These are phyloP conservation scores for Chlamydomonas sphaeroides DNA, from an alignment of 139 green algal genomes.

Conservation along the genomic window DNA sequence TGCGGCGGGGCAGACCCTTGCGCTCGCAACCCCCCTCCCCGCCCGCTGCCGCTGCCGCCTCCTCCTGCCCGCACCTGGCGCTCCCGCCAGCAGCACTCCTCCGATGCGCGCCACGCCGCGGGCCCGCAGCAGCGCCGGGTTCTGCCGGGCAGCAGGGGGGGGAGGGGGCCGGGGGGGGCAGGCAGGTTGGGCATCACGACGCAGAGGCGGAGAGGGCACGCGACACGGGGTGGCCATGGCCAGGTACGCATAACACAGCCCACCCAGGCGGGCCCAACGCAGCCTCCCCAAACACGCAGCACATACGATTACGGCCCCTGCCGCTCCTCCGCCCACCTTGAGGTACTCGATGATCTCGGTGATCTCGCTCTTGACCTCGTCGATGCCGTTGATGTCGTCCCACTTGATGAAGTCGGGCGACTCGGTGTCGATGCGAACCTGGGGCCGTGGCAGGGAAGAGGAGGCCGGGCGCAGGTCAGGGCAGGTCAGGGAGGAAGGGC, in stretches of 20 bases:
- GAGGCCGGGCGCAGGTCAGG: not conserved
- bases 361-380: constrained; percentile 69
- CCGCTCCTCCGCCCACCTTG: constrained; percentile 6
- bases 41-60: no score
- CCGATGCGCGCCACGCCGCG: constrained; percentile 62
- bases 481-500: no score
- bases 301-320: no score
- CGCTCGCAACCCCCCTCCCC: no score
- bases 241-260: no score
- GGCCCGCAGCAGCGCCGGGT: constrained; percentile 53
- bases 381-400: constrained; percentile 74
- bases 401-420: constrained; percentile 66
- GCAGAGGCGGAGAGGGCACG: no score
- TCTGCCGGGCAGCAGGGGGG: constrained; percentile 46
- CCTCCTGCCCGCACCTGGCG: no score
- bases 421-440: constrained; percentile 66
- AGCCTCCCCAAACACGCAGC: constrained; percentile 27
- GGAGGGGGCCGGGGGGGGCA: no score
- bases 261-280: not conserved
- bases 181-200: no score
- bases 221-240: no score
- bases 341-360: constrained; percentile 74
- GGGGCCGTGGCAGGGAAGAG: not conserved
- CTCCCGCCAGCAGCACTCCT: constrained; percentile 66
- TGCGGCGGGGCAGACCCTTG: no score